Base-by-base conservation (phyloP, 148 eudicot species). In the Pharnaceum exiguum region DNA sequence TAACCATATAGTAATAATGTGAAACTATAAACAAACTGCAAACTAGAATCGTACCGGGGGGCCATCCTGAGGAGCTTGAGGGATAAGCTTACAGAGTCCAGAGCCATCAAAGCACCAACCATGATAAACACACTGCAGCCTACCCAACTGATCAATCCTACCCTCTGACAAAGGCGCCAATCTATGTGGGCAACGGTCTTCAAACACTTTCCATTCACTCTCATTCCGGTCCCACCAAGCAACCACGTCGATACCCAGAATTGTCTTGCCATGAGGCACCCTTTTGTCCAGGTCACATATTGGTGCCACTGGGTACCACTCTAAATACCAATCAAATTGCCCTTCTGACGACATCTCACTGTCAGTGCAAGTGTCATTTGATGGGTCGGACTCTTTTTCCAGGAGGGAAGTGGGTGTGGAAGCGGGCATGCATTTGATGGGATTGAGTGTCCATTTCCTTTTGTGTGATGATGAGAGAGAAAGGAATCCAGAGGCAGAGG, bases 91-190 rank as follows among this genome's bases (percentile, higher is more conserved):
- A 31, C 96, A 89, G 4, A 69, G 75, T 32, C 96, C 96, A 30
- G 79, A 48, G 22, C 85, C 85, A 69, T 44, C 62, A 33, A 89
- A 89, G 59, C 94, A 89, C 94, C 94, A 85, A 28, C 94, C 94
- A 49, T 85, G 96, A 50, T 89, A 85, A 8, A 81, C 96, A 70
- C 96, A 85, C 69, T 89, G 96, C 70, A 89, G 47, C 25, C 94
- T 53, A 2, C 93, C 96, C 90, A 78, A 79, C n/a, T 71, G 79
- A 77, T 89, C 94, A 62, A 89, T 89, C 54, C 94, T 72, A 1
- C 96, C 96, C 51, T 89, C 79, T 1, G 94, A 85, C 39, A 89
- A 39, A 0, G 93, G 96, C 21, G 96, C 96, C 77, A 85, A 55
- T n/a, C 96, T 64, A 55, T 85, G 96, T 18, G 96, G 87, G 60